Conservation (phyloP, 257 asterid species). For the Penstemon eatonii region DNA sequence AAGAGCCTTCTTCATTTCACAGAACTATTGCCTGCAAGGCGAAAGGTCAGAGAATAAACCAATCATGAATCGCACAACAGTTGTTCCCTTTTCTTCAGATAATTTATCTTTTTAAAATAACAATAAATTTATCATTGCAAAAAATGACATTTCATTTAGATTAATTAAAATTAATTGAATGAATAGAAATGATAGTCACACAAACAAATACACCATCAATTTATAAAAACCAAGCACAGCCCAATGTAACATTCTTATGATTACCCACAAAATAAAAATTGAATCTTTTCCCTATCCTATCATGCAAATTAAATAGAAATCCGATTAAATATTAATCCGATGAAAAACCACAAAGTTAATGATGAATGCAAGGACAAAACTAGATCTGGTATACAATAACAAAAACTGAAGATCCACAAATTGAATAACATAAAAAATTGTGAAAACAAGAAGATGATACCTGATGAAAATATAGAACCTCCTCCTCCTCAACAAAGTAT, state of each 20-base stretch:
- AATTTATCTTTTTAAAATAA: too few species aligned
- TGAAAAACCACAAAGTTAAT: background rate
- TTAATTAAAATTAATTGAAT: slow-evolving; percentile 26
- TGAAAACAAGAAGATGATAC: slow-evolving; percentile 16
- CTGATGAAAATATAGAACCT: slow-evolving; percentile 28
- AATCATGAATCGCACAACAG: background rate
- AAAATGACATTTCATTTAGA: background rate
- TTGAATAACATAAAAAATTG: background rate
- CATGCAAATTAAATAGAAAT: background rate
- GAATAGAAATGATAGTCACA: background rate
- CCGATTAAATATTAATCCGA: background rate
- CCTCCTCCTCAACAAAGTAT: slow-evolving; percentile 9
- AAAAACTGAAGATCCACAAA: background rate
- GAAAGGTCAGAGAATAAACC: slow-evolving; percentile 16
- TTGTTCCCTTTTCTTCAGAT: background rate
- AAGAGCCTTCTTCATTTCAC: slow-evolving; percentile 86
- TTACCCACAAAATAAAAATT: background rate
- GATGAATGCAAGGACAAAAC: background rate
- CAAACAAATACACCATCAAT: background rate
- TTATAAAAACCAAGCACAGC: slow-evolving; percentile 1
- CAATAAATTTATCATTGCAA: too few species aligned
- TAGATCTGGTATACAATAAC: background rate
- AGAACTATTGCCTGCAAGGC: slow-evolving; percentile 33
- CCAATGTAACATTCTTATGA: background rate
- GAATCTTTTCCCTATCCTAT: slow-evolving; percentile 1